phyloP scores from a whole-genome alignment of 192 early-diverging fungal species.

The Kappamyces sp. region DNA sequence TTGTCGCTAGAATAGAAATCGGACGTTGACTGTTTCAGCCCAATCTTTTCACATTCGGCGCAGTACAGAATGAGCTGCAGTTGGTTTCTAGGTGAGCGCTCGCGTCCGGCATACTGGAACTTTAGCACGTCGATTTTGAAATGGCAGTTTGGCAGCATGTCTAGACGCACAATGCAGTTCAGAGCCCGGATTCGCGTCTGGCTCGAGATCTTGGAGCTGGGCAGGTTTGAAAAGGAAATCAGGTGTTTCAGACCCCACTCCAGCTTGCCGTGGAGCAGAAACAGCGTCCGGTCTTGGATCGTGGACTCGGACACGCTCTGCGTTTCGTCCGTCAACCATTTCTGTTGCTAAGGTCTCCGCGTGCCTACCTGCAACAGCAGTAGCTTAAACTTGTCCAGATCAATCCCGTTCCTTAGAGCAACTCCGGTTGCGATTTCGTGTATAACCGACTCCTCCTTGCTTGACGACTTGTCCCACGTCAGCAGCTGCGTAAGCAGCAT shows the following conservation, averaged over 20 bases:
- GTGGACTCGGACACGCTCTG: not conserved
- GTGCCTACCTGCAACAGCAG: slow-evolving; percentile 30
- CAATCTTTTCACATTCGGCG: slow-evolving; percentile 65
- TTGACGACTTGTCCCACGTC: slow-evolving; percentile 16
- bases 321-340: not conserved
- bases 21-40: slow-evolving; percentile 47
- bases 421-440: slow-evolving; percentile 6
- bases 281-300: slow-evolving; percentile 5
- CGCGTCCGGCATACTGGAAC: not conserved
- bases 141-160: no score
- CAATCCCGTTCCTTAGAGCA: slow-evolving; percentile 28
- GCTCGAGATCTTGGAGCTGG: slow-evolving; percentile 36
- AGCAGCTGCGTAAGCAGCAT: slow-evolving; percentile 35
- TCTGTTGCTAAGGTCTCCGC: not conserved
- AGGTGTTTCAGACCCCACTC: slow-evolving; percentile 10
- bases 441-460: not conserved
- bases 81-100: slow-evolving; percentile 30
- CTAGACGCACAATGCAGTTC: not conserved
- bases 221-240: slow-evolving; percentile 11
- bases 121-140: no score
- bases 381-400: slow-evolving; percentile 31
- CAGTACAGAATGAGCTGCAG: slow-evolving; percentile 60
- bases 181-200: slow-evolving; percentile 55
- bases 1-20: slow-evolving; percentile 65
- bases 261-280: slow-evolving; percentile 9